Percentiles rank a stretch among this genome's conserved stretches.
Evolutionary conservation across 1,139 yeast species (phyloP).

Genomic region (Blastobotrys arbuscula): DNA sequence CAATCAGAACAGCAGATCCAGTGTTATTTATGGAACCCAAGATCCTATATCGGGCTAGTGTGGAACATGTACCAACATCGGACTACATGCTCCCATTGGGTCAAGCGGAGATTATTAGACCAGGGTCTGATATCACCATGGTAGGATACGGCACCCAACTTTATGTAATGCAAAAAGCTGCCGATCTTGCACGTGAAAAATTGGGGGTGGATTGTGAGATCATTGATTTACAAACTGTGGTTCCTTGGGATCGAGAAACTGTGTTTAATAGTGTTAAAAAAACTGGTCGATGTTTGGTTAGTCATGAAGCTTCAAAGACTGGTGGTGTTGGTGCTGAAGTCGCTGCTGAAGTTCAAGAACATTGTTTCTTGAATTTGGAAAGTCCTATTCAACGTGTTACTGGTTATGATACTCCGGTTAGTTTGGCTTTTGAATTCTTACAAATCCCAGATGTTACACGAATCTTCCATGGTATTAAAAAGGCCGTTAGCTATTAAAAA

Average conservation of each 20-base stretch:
- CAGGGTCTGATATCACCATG: slow-evolving; percentile 32
- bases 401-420: slow-evolving; percentile 36
- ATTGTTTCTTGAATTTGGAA: slow-evolving; percentile 32
- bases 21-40: slow-evolving; percentile 37
- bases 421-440: slow-evolving; percentile 32
- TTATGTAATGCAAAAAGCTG: slow-evolving; percentile 32
- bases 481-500: slow-evolving; percentile 29
- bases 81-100: slow-evolving; percentile 34
- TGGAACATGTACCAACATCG: slow-evolving; percentile 33
- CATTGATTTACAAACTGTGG: slow-evolving; percentile 34
- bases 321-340: slow-evolving; percentile 34
- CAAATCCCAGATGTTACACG: slow-evolving; percentile 34
- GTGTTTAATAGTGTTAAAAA: slow-evolving; percentile 31
- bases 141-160: slow-evolving; percentile 35
- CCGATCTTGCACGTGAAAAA: slow-evolving; percentile 29
- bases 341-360: slow-evolving; percentile 34
- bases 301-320: slow-evolving; percentile 34
- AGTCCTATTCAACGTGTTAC: slow-evolving; percentile 35
- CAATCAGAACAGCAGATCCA: slow-evolving; percentile 33
- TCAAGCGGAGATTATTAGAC: slow-evolving; percentile 31
- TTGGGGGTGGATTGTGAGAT: slow-evolving; percentile 33
- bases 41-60: slow-evolving; percentile 33
- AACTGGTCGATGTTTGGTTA: slow-evolving; percentile 33
- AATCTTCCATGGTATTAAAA: slow-evolving; percentile 32
- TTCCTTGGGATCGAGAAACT: slow-evolving; percentile 36